Evolutionary conservation across 345 rosid genomes (phyloP), one percentile per base, ranked within the genome.

Genomic region (Garcia nutans): DNA sequence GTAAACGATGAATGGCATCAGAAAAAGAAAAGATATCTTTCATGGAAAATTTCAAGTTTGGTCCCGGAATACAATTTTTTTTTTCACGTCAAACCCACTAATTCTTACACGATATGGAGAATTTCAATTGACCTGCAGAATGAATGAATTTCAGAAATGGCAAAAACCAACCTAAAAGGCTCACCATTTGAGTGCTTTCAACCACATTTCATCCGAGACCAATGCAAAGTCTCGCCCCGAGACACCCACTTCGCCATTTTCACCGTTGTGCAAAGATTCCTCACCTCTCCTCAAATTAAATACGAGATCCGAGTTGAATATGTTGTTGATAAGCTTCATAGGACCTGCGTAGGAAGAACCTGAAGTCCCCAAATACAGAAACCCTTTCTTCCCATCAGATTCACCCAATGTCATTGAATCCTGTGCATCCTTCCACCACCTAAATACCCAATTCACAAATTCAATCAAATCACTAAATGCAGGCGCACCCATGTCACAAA

Each of bases 351-450:
- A 96, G 3, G 92, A 86, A 6, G 91, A 81, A 54, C 88, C 93
- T 15, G 85, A 82, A 41, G 88, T 82, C 20, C 93, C 98, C 3
- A 87, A 86, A 74, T 89, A 96, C 83, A 91, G 44, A 73, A 93
- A 57, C 84, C 89, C 98, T 79, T 77, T 87, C 75, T 83, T 90
- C 63, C 78, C 88, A 83, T 78, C 88, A 9, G 92, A 74, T 76
- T 85, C 90, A 61, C 67, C 45, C 28, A 78, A 82, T 2, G 55
- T 41, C 75, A 70, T 23, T 67, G 90, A 85, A 77, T 81, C 92
- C 45, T 84, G 87, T 3, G 97, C 93, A 80, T 89, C 97, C 78
- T 85, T 92, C 99, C 98, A 93, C 99, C 99, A 93, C 90, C 99
- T 96, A 63, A 63, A 62, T 49, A 62, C 68, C 71, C 57, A 55